Conservation (phyloP, 805 yeast genomes). For the Metschnikowia aberdeeniae region DNA sequence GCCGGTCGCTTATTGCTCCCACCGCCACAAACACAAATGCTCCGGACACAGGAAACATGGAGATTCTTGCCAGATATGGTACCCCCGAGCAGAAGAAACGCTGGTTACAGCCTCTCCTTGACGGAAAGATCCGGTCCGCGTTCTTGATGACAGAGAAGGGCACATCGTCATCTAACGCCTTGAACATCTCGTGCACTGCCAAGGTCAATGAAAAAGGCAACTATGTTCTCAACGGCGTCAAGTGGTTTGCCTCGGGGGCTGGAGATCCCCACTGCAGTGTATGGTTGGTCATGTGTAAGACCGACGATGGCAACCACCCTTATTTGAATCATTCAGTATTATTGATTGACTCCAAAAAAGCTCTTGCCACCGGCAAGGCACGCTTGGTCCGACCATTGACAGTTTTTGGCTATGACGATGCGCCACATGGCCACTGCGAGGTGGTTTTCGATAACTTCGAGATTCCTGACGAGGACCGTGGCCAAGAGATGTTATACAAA, state of each 20-base stretch:
- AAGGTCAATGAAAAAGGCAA: slow-evolving; percentile 35
- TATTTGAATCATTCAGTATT: slow-evolving; percentile 56
- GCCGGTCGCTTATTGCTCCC: slow-evolving; percentile 50
- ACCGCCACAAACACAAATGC: slow-evolving; percentile 59
- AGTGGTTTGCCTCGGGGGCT: slow-evolving; percentile 72
- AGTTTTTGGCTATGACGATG: slow-evolving; percentile 62
- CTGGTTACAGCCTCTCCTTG: slow-evolving; percentile 51
- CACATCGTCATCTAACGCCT: slow-evolving; percentile 57
- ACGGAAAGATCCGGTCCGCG: slow-evolving; percentile 56
- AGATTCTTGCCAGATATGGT: slow-evolving; percentile 42
- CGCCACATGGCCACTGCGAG: slow-evolving; percentile 71
- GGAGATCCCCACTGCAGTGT: slow-evolving; percentile 60
- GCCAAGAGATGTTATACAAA: slow-evolving; percentile 38
- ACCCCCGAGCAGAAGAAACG: slow-evolving; percentile 32
- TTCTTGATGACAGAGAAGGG: slow-evolving; percentile 64
- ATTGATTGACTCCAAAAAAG: slow-evolving; percentile 49
- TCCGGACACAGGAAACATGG: slow-evolving; percentile 67
- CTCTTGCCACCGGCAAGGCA: slow-evolving; percentile 47
- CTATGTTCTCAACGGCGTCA: slow-evolving; percentile 54
- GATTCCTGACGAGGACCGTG: slow-evolving; percentile 42
- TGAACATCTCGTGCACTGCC: slow-evolving; percentile 51
- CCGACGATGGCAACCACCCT: slow-evolving; percentile 26
- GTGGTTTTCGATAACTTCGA: slow-evolving; percentile 47
- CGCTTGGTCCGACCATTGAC: slow-evolving; percentile 46
- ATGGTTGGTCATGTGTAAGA: slow-evolving; percentile 53